Base-by-base conservation (phyloP, 2,329 filamentous ascomycete species). In the Ophiostoma angusticollis region DNA sequence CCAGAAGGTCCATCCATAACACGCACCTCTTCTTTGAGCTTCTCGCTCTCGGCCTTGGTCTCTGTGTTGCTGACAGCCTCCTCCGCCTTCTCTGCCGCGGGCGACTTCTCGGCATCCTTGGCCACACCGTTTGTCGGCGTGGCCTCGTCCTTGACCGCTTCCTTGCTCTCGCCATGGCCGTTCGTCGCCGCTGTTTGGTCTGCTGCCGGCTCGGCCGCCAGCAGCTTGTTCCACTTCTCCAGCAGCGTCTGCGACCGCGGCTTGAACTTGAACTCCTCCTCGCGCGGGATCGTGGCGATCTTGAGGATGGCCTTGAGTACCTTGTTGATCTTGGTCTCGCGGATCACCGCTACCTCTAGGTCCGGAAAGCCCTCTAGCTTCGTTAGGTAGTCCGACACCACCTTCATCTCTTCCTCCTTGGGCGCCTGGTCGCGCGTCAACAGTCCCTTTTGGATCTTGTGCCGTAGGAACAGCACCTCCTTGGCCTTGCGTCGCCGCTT, bases 291-390 rank as follows among this genome's bases (percentile, higher is more conserved):
- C 4, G 70, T 70, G 31, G 79, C 72, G 8, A 98, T 68, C 65
- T 94, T 95, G 52, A 95, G 67, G 49, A 98, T 91, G 5, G 81
- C 86, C 65, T 93, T 94, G 41, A 98, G 71, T 9, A 98, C 89
- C 65, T 98, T 98, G 74, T 96, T 89, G 61, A 98, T 95, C 70
- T 96, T 98, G 45, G 91, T 98, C 12, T 66, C 68, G 47, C 84
- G 78, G 52, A 96, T 94, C 51, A 95, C 91, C 48, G 78, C 77
- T 22, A 83, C 84, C 56, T 96, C 89, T 5, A 96, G 73, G 47
- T 93, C 83, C 1, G 74, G 64, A 58, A 68, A 80, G 7, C 68
- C 73, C 62, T 98, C 91, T 6, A 98, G 73, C 58, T 93, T 84
- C 22, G 69, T 72, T 41, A 93, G 68, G 52, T 78, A 84, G 14